Base-by-base conservation (phyloP, 2,329 filamentous ascomycete species). In the Cytospora piceicola region DNA sequence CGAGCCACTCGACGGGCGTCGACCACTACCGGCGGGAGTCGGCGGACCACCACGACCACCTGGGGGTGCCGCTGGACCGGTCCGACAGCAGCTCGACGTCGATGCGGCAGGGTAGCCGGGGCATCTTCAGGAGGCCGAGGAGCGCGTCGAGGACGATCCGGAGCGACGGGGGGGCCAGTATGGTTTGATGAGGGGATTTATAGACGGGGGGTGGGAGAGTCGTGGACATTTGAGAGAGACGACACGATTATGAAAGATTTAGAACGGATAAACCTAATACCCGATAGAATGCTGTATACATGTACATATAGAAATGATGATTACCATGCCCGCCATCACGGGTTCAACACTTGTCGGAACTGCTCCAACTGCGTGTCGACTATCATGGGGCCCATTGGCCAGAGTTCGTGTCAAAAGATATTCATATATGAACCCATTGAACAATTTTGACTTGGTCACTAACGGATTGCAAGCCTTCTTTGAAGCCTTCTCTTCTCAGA, bases 81-180 rank as follows among this genome's bases (percentile, higher is more conserved):
- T 30, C 59, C 54, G 30, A 49, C 4, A 61, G 64, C 29, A 64
- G 57, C 27, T 24, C 24, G 24, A 63, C 60, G 7, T n/a, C 24
- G 3, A 24, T 20, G 30, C 54, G 49, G 51, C 58, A 52, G 49
- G 54, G 58, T 4, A 51, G 61, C 34, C 34, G 34, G 36, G 61
- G 67, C 2, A 49, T 68, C 5, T 68, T 68, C 32, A 59, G 65
- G n/a, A 39, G 67, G 58, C 64, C 64, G 11, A 53, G 64, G 51
- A 68, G 67, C n/a, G 39, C 57, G 30, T 65, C 63, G 6, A 46
- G 59, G 58, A 49, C 63, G 8, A 24, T 63, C 6, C 22, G 32
- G 36, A 60, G 51, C 8, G 56, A 55, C 15, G 59, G 34, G 8
- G 56, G 56, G n/a, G 39, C 30, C 1, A 49, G 54, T 22, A 65